Evolutionary conservation across 179 eudicot species (phyloP).

Genomic region (Heliamphora pulchella): DNA sequence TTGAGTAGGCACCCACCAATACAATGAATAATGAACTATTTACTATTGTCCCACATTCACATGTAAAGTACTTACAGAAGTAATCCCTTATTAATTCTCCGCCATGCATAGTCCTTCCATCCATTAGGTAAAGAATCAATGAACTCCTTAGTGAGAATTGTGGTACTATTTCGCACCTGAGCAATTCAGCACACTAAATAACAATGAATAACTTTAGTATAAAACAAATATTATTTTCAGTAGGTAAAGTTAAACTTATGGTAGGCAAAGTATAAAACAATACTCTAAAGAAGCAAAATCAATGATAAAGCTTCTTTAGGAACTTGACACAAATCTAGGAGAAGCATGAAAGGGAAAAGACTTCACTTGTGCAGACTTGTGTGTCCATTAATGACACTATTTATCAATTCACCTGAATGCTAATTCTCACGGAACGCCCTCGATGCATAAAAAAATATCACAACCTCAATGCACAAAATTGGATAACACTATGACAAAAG

Average conservation of each 20-base stretch:
- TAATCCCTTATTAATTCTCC: conserved; percentile 84
- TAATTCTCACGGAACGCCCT: neutral
- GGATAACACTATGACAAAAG: neutral
- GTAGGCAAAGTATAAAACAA: conserved; percentile 18
- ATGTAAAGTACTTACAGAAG: conserved; percentile 55
- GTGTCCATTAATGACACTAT: neutral
- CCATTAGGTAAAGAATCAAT: conserved; percentile 92
- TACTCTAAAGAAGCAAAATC: conserved; percentile 6
- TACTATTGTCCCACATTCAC: neutral
- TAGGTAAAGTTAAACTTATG: neutral
- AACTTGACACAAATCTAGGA: neutral
- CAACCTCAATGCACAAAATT: conserved; percentile 4
- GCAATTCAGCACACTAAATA: conserved; percentile 57
- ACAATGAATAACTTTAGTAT: conserved; percentile 33
- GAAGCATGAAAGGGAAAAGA: neutral
- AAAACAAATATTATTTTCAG: neutral
- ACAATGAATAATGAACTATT: neutral
- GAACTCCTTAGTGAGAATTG: conserved; percentile 82
- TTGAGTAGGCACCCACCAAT: neutral
- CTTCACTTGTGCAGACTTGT: neutral
- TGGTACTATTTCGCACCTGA: conserved; percentile 93
- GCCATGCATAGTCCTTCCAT: conserved; percentile 95
- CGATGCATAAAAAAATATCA: neutral
- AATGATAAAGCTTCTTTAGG: conserved; percentile 4
- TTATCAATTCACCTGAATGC: neutral